Percentiles rank a stretch among this genome's conserved stretches.
Evolutionary conservation across 192 early-diverging fungal genomes (phyloP).

Genomic region (Coemansia sp.): DNA sequence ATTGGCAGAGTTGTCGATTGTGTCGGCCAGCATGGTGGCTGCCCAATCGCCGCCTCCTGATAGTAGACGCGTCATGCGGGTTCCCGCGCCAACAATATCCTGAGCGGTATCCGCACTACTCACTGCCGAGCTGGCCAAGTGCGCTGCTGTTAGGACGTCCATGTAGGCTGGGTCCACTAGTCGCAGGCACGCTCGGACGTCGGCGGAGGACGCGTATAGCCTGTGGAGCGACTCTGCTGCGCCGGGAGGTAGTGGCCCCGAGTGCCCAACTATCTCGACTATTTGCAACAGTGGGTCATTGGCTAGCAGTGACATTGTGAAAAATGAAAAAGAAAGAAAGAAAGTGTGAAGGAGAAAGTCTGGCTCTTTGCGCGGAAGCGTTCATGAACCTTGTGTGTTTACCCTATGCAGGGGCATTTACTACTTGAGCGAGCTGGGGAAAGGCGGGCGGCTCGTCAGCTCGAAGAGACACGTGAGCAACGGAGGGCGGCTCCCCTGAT

Average conservation of each 20-base stretch:
- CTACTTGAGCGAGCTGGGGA: too few species aligned
- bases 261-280: neutral
- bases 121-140: neutral
- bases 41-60: slow-evolving; percentile 5
- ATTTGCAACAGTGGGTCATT: slow-evolving; percentile 19
- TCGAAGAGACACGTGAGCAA: neutral
- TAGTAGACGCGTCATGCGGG: slow-evolving; percentile 9
- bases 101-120: neutral
- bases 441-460: neutral
- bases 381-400: neutral
- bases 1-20: slow-evolving; percentile 12
- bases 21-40: slow-evolving; percentile 17
- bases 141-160: slow-evolving; percentile 5
- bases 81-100: slow-evolving; percentile 7
- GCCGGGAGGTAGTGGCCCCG: neutral
- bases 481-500: neutral
- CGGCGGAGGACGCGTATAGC: slow-evolving; percentile 12
- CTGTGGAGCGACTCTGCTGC: neutral
- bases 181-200: slow-evolving; percentile 31
- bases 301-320: neutral
- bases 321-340: neutral
- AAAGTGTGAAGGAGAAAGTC: neutral
- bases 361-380: too few species aligned
- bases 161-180: slow-evolving; percentile 32
- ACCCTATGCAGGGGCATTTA: neutral